Conservation (phyloP, 129 eudicot genomes). For the Artemisia argyi region DNA sequence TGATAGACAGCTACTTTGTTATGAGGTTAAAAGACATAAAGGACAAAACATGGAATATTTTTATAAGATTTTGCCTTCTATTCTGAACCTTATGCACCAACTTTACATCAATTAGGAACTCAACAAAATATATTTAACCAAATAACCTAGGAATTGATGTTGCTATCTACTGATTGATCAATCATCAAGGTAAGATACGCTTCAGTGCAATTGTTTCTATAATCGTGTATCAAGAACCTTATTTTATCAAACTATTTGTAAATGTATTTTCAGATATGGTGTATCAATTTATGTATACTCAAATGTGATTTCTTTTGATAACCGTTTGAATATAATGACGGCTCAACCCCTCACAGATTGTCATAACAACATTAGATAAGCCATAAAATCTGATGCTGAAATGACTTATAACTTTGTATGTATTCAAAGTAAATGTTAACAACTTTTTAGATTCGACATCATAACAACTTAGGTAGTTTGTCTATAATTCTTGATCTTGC, state of each 20-base stretch:
- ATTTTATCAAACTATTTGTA: no score
- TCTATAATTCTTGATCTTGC: no score
- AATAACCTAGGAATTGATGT: conserved; percentile 20
- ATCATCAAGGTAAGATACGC: no score
- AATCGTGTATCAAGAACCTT: no score
- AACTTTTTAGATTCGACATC: no score
- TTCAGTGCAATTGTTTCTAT: no score
- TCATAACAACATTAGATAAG: not conserved
- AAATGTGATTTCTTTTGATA: not conserved
- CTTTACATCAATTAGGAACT: conserved; percentile 22
- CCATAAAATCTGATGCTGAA: not conserved
- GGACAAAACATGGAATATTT: conserved; percentile 14
- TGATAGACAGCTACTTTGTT: conserved; percentile 8
- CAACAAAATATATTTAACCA: not conserved
- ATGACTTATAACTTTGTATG: no score
- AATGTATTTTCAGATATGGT: no score
- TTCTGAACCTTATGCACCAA: conserved; percentile 19
- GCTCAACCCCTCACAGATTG: not conserved
- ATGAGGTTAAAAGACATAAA: conserved; percentile 10
- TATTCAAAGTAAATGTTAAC: no score
- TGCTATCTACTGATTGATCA: not conserved
- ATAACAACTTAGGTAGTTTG: no score
- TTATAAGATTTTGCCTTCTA: not conserved
- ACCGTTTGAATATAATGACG: not conserved
- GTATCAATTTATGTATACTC: not conserved